Evolutionary conservation across 2,329 filamentous ascomycete species (phyloP).

Genomic region (Ascochyta fabae): DNA sequence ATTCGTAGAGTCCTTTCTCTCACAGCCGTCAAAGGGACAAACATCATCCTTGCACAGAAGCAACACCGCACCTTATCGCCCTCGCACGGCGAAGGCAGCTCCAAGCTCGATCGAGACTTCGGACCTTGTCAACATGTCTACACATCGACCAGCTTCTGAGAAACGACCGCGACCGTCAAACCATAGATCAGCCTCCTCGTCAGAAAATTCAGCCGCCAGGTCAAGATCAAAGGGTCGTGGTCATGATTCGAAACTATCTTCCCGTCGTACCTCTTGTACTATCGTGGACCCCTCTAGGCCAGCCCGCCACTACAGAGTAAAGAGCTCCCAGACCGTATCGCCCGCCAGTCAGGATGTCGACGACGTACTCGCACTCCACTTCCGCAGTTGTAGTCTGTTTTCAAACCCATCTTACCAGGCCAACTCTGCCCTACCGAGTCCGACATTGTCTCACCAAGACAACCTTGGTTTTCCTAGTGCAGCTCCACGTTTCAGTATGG

Average conservation of each 20-base stretch:
- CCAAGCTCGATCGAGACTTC: conserved; percentile 6
- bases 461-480: conserved; percentile 13
- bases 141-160: conserved; percentile 31
- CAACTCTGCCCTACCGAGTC: conserved; percentile 28
- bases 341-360: conserved; percentile 43
- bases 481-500: conserved; percentile 26
- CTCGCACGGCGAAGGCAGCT: conserved; percentile 23
- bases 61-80: conserved; percentile 33
- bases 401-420: conserved; percentile 40
- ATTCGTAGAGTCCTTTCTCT: conserved; percentile 34
- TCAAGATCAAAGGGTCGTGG: conserved; percentile 36
- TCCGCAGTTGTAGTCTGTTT: conserved; percentile 48
- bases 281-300: conserved; percentile 44
- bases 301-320: conserved; percentile 45
- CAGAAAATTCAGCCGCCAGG: conserved; percentile 34
- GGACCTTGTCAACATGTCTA: conserved; percentile 3
- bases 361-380: conserved; percentile 49
- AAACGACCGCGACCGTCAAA: conserved; percentile 31
- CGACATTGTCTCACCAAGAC: conserved; percentile 30
- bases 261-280: conserved; percentile 44
- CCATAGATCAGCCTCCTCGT: conserved; percentile 40
- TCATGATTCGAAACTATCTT: conserved; percentile 43
- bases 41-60: conserved; percentile 26
- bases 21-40: conserved; percentile 25
- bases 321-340: conserved; percentile 39